Evolutionary conservation across 2,329 filamentous ascomycete genomes (phyloP), one percentile per base, ranked within the genome.

Genomic region (Xylariaceae sp.): DNA sequence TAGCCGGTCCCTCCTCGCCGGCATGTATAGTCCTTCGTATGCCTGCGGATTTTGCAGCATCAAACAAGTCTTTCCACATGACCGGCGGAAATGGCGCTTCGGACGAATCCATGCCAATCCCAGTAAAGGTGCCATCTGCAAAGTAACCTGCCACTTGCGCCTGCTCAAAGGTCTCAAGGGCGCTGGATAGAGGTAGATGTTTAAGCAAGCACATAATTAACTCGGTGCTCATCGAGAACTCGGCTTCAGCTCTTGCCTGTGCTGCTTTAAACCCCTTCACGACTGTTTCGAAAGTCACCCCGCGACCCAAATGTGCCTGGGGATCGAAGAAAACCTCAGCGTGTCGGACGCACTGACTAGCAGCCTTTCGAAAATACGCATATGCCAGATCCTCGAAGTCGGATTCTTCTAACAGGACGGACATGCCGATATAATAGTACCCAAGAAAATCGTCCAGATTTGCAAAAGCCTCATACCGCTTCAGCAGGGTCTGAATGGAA

Each of bases 261-360:
- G 85, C 88, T 1, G 75, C 74, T 0, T 71, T 72, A 60, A 90
- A 83, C 2, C 88, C 89, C 3, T 69, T 65, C 3, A 90, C 76
- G 18, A 91, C 78, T 2, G 81, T 85, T 14, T 77, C 72, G 64
- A 89, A 86, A 7, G 75, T 59, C 3, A 92, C 71, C 5, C 84
- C 84, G 16, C 87, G 79, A 12, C 71, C 72, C 5, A 82, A 79
- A 68, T 92, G 89, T 1, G 86, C 87, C 69, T 92, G 88, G 1
- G 88, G 88, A 66, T 92, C 89, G 71, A 92, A 91, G 73, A 90
- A 92, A 58, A 90, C 78, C 68, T 92, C 88, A 13, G 86, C 86
- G 64, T 92, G 88, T 45, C 81, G 76, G 1, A 91, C 83, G 36
- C 82, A 82, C 56, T 90, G 83, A 1, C 71, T 71, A 31, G 82